phyloP scores from a whole-genome alignment of 2,329 filamentous ascomycete genomes.

The Hymenoscyphus repandus region DNA sequence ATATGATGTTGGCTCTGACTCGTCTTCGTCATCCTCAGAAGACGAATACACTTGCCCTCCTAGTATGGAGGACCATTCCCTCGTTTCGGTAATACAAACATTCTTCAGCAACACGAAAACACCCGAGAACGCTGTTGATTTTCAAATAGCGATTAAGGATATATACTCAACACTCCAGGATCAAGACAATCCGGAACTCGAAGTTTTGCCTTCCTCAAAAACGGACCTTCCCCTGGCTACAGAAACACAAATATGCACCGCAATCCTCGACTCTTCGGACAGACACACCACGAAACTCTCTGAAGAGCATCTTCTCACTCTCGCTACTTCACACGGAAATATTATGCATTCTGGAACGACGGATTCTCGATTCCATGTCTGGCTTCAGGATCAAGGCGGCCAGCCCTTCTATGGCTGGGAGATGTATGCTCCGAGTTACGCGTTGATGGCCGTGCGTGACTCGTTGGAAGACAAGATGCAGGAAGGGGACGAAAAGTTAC shows the following conservation, averaged over 20 bases:
- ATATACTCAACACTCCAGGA: neutral
- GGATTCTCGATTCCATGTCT: constrained; percentile 1
- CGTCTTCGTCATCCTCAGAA: neutral
- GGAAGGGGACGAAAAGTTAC: neutral
- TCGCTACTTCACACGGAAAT: neutral
- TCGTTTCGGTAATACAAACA: neutral
- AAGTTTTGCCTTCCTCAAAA: neutral
- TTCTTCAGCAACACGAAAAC: neutral
- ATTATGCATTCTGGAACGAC: constrained; percentile 6
- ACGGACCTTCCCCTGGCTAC: neutral
- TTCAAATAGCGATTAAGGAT: neutral
- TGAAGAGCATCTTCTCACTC: constrained; percentile 1
- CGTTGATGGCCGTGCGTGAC: neutral
- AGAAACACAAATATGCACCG: neutral
- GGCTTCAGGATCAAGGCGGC: neutral
- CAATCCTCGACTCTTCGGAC: neutral
- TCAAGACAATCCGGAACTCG: neutral
- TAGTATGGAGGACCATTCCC: neutral
- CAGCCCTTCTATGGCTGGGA: constrained; percentile 2
- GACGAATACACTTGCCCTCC: neutral
- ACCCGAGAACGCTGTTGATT: neutral
- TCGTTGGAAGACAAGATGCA: neutral
- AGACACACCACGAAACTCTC: neutral
- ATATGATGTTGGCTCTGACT: constrained; percentile 4
- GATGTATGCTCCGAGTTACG: neutral